Evolutionary conservation across 306 rosid species (phyloP).

Genomic region (Prunus mume): DNA sequence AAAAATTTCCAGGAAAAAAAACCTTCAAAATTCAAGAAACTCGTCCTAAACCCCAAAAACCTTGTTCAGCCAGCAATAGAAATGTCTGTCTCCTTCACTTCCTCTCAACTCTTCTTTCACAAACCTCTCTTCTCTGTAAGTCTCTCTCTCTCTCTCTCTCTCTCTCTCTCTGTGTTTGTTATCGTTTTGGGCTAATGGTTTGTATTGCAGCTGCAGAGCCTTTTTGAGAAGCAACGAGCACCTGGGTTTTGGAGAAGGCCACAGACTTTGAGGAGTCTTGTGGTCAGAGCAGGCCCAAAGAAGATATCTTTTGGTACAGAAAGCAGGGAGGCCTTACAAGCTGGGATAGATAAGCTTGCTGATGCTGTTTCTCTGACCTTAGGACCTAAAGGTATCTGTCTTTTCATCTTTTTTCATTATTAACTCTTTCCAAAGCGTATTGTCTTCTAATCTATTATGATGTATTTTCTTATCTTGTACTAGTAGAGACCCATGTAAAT

Average conservation of each 20-base stretch:
- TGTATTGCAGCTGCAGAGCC: conserved; percentile 39
- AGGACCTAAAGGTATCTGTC: conserved; percentile 79
- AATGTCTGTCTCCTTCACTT: conserved; percentile 29
- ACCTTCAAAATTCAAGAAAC: neutral
- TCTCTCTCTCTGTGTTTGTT: neutral
- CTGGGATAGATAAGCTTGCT: conserved; percentile 89
- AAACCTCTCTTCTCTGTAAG: conserved; percentile 35
- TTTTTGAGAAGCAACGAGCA: conserved; percentile 28
- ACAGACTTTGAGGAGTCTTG: conserved; percentile 16
- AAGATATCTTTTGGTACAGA: conserved; percentile 67
- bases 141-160: conserved; percentile 11
- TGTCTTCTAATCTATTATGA: neutral
- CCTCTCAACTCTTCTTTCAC: conserved; percentile 23
- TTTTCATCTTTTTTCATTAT: neutral
- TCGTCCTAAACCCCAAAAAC: conserved; percentile 1
- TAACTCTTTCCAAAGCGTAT: neutral
- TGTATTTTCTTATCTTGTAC: neutral
- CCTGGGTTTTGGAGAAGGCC: conserved; percentile 39
- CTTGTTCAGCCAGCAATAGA: conserved; percentile 2
- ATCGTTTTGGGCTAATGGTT: conserved; percentile 11
- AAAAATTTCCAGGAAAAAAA: neutral
- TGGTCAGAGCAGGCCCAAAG: conserved; percentile 69
- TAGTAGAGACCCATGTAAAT: neutral
- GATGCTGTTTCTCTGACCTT: conserved; percentile 94
- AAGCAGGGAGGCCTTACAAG: conserved; percentile 60